Conservation (phyloP, 495 filamentous ascomycete genomes). For the Echria macrotheca region DNA sequence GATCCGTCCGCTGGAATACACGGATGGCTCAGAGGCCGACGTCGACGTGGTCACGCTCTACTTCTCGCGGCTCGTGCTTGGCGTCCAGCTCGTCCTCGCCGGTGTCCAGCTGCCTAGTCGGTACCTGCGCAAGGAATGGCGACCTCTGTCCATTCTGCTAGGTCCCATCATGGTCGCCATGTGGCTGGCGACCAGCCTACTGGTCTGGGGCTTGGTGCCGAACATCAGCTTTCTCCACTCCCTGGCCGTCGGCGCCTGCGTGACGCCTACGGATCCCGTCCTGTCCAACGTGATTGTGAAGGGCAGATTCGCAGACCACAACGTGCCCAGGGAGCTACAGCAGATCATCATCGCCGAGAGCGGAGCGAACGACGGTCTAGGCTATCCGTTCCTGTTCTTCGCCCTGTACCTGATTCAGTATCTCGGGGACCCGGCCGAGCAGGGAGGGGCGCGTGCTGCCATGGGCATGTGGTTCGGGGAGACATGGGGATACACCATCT, state of each 20-base stretch:
- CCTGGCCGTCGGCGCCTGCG: constrained; percentile 71
- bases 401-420: constrained; percentile 81
- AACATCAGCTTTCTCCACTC: constrained; percentile 69
- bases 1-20: constrained; percentile 71
- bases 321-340: constrained; percentile 76
- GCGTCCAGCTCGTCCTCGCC: constrained; percentile 84
- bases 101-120: constrained; percentile 88
- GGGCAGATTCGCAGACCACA: constrained; percentile 87
- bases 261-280: constrained; percentile 90
- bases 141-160: constrained; percentile 65
- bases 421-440: constrained; percentile 46
- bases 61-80: constrained; percentile 83
- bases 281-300: constrained; percentile 88
- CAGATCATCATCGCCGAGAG: constrained; percentile 86
- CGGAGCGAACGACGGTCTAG: constrained; percentile 89
- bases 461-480: constrained; percentile 82
- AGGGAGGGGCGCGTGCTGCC: constrained; percentile 58
- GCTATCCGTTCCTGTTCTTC: constrained; percentile 86
- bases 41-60: constrained; percentile 56
- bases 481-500: constrained; percentile 78
- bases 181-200: constrained; percentile 77
- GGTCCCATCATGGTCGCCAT: constrained; percentile 83
- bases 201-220: constrained; percentile 77
- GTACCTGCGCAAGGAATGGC: constrained; percentile 78
- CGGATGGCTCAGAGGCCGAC: constrained; percentile 46